Base-by-base conservation (phyloP, 2,329 filamentous ascomycete species). In the Penicillium decumbens region DNA sequence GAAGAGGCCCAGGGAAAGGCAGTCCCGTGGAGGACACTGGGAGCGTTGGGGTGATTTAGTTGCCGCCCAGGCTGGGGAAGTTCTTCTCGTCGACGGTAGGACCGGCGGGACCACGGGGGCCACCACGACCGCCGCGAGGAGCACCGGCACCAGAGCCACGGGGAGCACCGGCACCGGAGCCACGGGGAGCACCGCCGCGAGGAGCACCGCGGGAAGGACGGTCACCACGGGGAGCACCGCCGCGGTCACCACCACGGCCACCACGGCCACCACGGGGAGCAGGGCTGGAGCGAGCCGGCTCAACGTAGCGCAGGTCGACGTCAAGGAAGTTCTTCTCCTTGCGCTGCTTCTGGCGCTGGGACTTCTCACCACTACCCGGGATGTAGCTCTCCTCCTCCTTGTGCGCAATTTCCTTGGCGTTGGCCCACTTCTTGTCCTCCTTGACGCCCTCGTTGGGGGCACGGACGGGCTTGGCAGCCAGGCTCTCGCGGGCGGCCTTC, bases 381-480 rank as follows among this genome's bases (percentile, higher is more conserved):
- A 95, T 86, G 82, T 88, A 96, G 59, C 71, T 68, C 63, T 87
- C 83, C 64, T 89, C 84, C 47, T 81, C 80, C 41, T 78, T 70
- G 51, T 69, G 78, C 65, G 71, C 65, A 64, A 83, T 63, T 56
- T 78, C 75, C 79, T 91, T 95, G 71, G 89, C 90, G 65, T 81
- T 79, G 66, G 87, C 88, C 88, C 91, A 95, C 82, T 96, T 93
- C 83, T 93, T 92, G 80, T 90, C 84, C 65, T 77, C 70, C 79
- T 89, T 89, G 78, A 79, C 81, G 67, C 91, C 91, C 79, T 96
- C 91, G 80, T 97, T 96, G 74, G 92, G 78, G 79, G 90, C 84
- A 77, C 93, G 92, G 68, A 89, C 80, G 66, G 88, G 81, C 65
- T 85, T 80, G 62, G 76, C 73, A 63, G 81, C 81, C 58, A 79